Evolutionary conservation across 2,329 filamentous ascomycete genomes (phyloP), one percentile per base, ranked within the genome.

Genomic region (Macrophomina tecta): DNA sequence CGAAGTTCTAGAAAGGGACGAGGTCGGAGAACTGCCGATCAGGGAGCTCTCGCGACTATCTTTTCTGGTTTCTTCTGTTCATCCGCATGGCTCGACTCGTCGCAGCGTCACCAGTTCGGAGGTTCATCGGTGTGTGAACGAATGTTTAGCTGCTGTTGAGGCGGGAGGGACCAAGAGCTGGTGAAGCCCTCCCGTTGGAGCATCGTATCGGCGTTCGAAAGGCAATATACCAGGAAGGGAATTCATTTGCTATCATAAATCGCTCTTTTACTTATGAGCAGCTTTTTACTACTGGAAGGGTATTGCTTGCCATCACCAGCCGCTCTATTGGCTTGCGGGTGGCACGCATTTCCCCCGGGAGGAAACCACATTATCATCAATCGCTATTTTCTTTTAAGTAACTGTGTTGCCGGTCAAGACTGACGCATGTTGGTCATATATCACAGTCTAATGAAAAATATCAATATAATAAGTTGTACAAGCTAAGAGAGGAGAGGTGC

Each of bases 1-100:
- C 65, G 23, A 69, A 69, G 52, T 67, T 65, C 55, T 69, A 65
- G 53, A 66, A 12, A 18, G 60, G 53, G 63, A 7, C n/a, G 8
- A 18, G 38, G 18, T 7, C 14, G 18, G 58, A 14, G 40, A 45
- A 7, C 32, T 55, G 53, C 53, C 51, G 51, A 65, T 36, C 51
- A 51, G 30, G 40, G 51, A 56, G 52, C 18, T 46, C n/a, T 42
- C 62, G 28, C 11, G 61, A 38, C 34, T 42, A 18, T 32, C 58
- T 48, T 55, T n/a, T 36, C 28, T 18, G 7, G 23, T 23, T 56
- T 58, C 11, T 30, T 30, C 36, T 30, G 40, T 58, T 58, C 36
- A n/a, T 45, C 11, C 14, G 30, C 40, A 12, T 28, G 23, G 23
- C 14, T 18, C n/a, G 23, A 14, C 14, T 18, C 11, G 40, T 36